These are phyloP conservation scores for Corynascus novoguineensis DNA, from an alignment of 495 filamentous ascomycete genomes.

Conservation along the genomic window DNA sequence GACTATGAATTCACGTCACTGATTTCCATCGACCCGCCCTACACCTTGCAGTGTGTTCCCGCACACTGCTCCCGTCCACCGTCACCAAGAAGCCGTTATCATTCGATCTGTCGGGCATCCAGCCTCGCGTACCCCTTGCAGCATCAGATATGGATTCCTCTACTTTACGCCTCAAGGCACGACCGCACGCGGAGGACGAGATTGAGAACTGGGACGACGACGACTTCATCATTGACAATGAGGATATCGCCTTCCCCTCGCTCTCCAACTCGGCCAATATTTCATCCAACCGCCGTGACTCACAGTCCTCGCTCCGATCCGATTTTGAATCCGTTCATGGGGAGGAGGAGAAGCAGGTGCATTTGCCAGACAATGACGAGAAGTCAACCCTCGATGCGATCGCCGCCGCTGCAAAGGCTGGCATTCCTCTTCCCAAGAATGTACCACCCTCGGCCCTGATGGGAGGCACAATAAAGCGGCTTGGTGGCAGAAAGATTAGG, in stretches of 20 bases:
- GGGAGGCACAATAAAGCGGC: slow-evolving; percentile 88
- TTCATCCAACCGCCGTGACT: slow-evolving; percentile 58
- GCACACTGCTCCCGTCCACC: neutral
- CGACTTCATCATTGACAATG: slow-evolving; percentile 68
- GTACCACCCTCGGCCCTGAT: slow-evolving; percentile 90
- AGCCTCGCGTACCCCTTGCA: slow-evolving; percentile 1
- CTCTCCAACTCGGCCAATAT: slow-evolving; percentile 54
- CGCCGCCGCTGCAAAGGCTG: slow-evolving; percentile 75
- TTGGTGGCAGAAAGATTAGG: slow-evolving; percentile 74
- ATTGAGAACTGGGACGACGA: slow-evolving; percentile 91
- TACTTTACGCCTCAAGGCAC: slow-evolving; percentile 50
- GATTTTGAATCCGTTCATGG: slow-evolving; percentile 68
- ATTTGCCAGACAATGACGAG: slow-evolving; percentile 73
- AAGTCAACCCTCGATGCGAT: slow-evolving; percentile 76
- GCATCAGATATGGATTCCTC: slow-evolving; percentile 45
- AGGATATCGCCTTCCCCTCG: slow-evolving; percentile 62
- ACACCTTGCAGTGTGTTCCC: slow-evolving; percentile 12
- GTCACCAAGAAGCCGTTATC: slow-evolving; percentile 12
- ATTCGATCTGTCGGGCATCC: neutral
- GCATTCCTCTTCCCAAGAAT: slow-evolving; percentile 85
- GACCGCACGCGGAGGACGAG: slow-evolving; percentile 49
- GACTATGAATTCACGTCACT: slow-evolving; percentile 37
- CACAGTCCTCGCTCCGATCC: slow-evolving; percentile 73
- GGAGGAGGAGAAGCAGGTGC: slow-evolving; percentile 82
- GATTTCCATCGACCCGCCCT: slow-evolving; percentile 26